Evolutionary conservation across 164 flowering plant genomes (phyloP).

Genomic region (Kalanchoe fedtschenkoi): DNA sequence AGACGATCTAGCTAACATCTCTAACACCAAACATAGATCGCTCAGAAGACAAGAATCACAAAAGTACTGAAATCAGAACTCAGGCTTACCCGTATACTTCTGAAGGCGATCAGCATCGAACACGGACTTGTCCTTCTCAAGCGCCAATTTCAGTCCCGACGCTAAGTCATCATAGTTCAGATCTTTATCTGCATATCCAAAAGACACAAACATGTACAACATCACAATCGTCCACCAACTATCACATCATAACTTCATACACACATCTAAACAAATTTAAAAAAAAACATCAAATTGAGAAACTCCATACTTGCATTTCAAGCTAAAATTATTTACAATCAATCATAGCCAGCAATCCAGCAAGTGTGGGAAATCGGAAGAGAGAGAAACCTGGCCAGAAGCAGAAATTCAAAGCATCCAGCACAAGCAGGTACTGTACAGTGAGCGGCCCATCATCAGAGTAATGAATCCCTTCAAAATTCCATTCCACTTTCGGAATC

Average conservation of each 20-base stretch:
- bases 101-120: conserved; percentile 91
- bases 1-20: neutral
- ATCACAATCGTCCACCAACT: too few species aligned
- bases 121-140: conserved; percentile 64
- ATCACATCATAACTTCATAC: too few species aligned
- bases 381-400: conserved; percentile 80
- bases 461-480: conserved; percentile 95
- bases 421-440: conserved; percentile 77
- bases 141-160: conserved; percentile 52
- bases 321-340: neutral
- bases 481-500: conserved; percentile 82
- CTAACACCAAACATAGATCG: neutral
- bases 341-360: too few species aligned
- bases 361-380: neutral
- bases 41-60: neutral
- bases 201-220: too few species aligned
- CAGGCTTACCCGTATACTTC: conserved; percentile 50
- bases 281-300: too few species aligned
- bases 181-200: conserved; percentile 60
- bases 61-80: neutral
- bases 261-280: too few species aligned
- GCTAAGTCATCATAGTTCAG: conserved; percentile 73
- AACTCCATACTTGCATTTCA: too few species aligned
- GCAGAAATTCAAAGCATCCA: conserved; percentile 91
- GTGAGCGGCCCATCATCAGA: conserved; percentile 87